Percentiles rank a stretch among this genome's conserved stretches.
Conservation (phyloP, 331 rosid genomes). For the Quercus lobata region DNA sequence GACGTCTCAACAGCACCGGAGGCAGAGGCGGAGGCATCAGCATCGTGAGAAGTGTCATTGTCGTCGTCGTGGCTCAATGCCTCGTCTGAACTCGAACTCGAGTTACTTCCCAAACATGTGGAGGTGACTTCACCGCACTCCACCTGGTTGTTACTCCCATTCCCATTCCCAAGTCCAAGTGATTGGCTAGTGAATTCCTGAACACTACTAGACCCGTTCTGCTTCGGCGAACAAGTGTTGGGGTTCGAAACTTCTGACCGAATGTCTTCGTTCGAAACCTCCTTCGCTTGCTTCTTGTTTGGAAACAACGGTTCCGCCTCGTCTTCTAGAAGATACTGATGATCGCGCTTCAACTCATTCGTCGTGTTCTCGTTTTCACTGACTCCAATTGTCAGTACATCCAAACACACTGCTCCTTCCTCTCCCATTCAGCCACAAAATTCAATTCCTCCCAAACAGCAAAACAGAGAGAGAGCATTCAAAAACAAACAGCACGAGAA, state of each 20-base stretch:
- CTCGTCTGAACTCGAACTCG: slow-evolving; percentile 54
- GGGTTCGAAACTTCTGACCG: slow-evolving; percentile 91
- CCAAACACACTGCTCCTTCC: slow-evolving; percentile 48
- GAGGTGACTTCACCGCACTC: slow-evolving; percentile 86
- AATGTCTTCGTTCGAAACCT: slow-evolving; percentile 77
- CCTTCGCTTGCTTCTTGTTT: slow-evolving; percentile 67
- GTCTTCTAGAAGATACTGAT: slow-evolving; percentile 39
- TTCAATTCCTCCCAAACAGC: slow-evolving; percentile 17
- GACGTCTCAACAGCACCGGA: slow-evolving; percentile 44
- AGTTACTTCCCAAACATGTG: slow-evolving; percentile 44
- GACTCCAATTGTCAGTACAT: slow-evolving; percentile 34
- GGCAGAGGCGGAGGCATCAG: background rate
- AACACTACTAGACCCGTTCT: slow-evolving; percentile 39
- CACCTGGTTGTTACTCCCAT: slow-evolving; percentile 28
- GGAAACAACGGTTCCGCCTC: slow-evolving; percentile 33
- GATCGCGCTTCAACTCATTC: slow-evolving; percentile 68
- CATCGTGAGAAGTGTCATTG: slow-evolving; percentile 26
- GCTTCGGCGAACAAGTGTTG: slow-evolving; percentile 41
- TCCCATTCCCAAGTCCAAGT: slow-evolving; percentile 23
- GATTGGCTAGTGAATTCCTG: slow-evolving; percentile 89
- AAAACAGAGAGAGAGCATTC: slow-evolving; percentile 51
- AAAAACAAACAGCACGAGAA: slow-evolving; percentile 17
- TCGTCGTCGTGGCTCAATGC: slow-evolving; percentile 39
- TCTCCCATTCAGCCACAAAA: slow-evolving; percentile 62
- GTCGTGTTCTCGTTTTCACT: slow-evolving; percentile 36